Percentiles rank a stretch among this genome's conserved stretches.
Evolutionary conservation across 768 basidiomycete species (phyloP).

Genomic region (Gymnopilus dilepis): DNA sequence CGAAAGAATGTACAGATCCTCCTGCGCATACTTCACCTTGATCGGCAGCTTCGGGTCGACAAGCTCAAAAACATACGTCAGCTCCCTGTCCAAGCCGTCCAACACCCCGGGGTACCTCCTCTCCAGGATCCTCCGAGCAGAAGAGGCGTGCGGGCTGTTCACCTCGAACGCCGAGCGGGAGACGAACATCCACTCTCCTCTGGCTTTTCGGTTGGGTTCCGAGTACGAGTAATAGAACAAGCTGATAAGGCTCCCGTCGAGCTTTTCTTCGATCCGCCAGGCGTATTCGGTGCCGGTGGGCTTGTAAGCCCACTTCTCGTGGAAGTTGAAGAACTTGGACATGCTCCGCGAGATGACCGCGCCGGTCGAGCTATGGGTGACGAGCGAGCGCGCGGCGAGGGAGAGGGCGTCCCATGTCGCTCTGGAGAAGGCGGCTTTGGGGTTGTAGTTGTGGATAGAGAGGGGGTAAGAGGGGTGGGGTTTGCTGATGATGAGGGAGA

Average conservation of each 20-base stretch:
- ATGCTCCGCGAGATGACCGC: conserved; percentile 30
- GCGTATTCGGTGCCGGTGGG: conserved; percentile 27
- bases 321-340: conserved; percentile 31
- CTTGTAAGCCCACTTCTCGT: conserved; percentile 29
- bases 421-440: conserved; percentile 18
- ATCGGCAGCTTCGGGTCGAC: conserved; percentile 27
- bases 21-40: conserved; percentile 22
- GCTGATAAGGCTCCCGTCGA: conserved; percentile 32
- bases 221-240: conserved; percentile 31
- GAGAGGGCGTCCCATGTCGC: conserved; percentile 21
- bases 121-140: conserved; percentile 27
- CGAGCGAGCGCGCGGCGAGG: conserved; percentile 26
- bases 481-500: conserved; percentile 27
- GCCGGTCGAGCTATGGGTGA: conserved; percentile 25
- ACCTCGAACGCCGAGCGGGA: conserved; percentile 24
- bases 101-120: conserved; percentile 25
- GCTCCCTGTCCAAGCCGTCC: conserved; percentile 21
- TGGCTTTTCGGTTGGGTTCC: no score
- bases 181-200: conserved; percentile 20
- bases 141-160: conserved; percentile 19
- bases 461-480: conserved; percentile 27
- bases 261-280: conserved; percentile 29
- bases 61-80: conserved; percentile 32
- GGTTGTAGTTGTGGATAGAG: conserved; percentile 30
- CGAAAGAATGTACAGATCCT: conserved; percentile 27